phyloP scores from a whole-genome alignment of 2,329 filamentous ascomycete genomes.

The Pseudopyricularia cyperi region DNA sequence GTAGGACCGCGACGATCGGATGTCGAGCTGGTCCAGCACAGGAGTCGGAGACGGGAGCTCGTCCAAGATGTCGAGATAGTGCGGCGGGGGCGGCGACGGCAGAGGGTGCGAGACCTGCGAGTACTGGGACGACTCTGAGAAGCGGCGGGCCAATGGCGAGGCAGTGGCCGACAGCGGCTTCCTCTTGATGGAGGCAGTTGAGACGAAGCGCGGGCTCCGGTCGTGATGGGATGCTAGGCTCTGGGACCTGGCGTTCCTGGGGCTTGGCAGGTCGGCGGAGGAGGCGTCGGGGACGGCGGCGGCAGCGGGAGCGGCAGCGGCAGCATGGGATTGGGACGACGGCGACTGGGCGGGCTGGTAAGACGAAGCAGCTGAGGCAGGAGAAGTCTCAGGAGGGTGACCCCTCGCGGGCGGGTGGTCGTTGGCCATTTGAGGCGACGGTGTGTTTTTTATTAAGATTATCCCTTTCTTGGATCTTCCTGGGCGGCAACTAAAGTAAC shows the following conservation, averaged over 20 bases:
- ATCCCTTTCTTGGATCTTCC: background rate
- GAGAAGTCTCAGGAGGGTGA: background rate
- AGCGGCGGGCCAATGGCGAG: constrained; percentile 35
- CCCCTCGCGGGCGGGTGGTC: background rate
- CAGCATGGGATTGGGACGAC: background rate
- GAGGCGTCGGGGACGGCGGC: background rate
- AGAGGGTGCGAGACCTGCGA: background rate
- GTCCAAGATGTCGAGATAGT: constrained; percentile 20
- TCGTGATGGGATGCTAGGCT: constrained; percentile 11
- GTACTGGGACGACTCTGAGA: constrained; percentile 17
- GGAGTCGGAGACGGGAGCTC: constrained; percentile 28
- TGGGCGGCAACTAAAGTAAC: too few relatives aligned
- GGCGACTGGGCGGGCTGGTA: background rate
- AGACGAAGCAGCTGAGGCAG: background rate
- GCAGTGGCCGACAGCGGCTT: constrained; percentile 47
- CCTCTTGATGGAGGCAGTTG: constrained; percentile 32
- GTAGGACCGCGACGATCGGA: constrained; percentile 39
- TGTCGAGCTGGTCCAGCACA: constrained; percentile 6
- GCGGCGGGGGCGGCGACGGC: constrained; percentile 15
- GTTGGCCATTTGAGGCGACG: background rate
- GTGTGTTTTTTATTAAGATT: background rate
- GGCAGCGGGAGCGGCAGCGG: background rate
- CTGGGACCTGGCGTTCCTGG: constrained; percentile 16
- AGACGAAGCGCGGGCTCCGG: constrained; percentile 10
- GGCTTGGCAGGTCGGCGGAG: constrained; percentile 11